Evolutionary conservation across 2,329 filamentous ascomycete genomes (phyloP).

Genomic region (Whalleya microplaca): DNA sequence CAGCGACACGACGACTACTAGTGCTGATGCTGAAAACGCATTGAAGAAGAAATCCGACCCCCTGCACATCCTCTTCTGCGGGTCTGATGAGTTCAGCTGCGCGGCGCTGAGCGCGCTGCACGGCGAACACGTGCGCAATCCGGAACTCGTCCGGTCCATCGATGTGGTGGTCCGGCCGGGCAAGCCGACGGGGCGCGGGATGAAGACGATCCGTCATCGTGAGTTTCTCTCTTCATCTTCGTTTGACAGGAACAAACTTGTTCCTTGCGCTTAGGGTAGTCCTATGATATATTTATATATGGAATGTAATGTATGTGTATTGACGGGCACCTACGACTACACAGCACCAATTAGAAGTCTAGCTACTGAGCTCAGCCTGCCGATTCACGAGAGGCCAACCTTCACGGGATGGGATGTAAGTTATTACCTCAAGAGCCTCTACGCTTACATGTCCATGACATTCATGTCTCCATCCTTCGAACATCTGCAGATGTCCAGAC

Average conservation of each 20-base stretch:
- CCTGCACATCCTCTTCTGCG: constrained; percentile 88
- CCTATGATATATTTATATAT: neutral
- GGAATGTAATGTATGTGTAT: neutral
- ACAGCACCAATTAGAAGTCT: constrained; percentile 74
- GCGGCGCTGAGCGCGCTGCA: constrained; percentile 73
- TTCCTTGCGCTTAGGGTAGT: too few species aligned
- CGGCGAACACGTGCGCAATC: constrained; percentile 57
- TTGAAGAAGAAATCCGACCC: constrained; percentile 52
- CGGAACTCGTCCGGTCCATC: constrained; percentile 69
- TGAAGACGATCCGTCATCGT: constrained; percentile 71
- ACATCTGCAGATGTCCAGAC: neutral
- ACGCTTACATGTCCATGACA: neutral
- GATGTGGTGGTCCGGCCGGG: constrained; percentile 83
- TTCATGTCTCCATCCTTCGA: too few species aligned
- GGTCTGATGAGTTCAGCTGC: constrained; percentile 89
- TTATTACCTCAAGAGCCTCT: constrained; percentile 1
- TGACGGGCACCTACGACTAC: neutral
- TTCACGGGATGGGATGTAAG: constrained; percentile 81
- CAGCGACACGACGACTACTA: neutral
- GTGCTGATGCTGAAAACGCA: neutral
- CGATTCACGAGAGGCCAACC: constrained; percentile 75
- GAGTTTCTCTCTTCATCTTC: constrained; percentile 23
- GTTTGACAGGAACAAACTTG: neutral
- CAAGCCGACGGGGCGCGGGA: constrained; percentile 76
- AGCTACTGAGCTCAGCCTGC: constrained; percentile 66